Base-by-base conservation (phyloP, 768 basidiomycete species). In the Calocera viscosa region DNA sequence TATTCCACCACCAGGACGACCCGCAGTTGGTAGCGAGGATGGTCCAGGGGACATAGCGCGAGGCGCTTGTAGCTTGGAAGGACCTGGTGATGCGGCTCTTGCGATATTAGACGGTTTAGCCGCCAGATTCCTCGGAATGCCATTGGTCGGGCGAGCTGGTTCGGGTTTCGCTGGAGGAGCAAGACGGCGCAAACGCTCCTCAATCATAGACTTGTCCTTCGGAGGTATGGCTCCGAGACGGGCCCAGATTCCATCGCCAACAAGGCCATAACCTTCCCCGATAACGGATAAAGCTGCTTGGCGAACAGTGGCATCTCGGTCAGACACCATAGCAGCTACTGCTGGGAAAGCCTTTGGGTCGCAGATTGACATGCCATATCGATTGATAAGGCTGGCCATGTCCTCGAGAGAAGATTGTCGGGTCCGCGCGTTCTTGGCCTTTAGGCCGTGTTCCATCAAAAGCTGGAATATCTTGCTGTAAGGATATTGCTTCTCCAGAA, bases 151-250 rank as follows among this genome's bases (percentile, higher is more conserved):
- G 24, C 43, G 43, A 7, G 35, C 14, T 5, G 43, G 43, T 47
- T 47, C 43, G 5, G 43, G 8, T 19, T 47, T 47, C 19, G 19
- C 43, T 17, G 43, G 43, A 3, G 43, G 43, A 24, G 43, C 79
- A n/a, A 91, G 84, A 35, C 91, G 87, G 53, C 90, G 87, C 32
- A 96, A 77, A 8, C 91, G 84, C 73, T 94, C 94, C 75, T 95
- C 93, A 33, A 96, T 82, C 72, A 94, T 91, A 10, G 91, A 92
- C 73, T 90, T 93, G 73, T 94, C 93, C 75, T 95, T 95, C 2
- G 89, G 79, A 49, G 87, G 82, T 32, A 96, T 78, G 10, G 80
- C 71, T 0, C 91, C 91, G 49, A 93, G 89, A 11, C 88, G 76
- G 12, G 82, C 78, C 90, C 90, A 94, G 14, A 94, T 84, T 71